Percentiles rank a stretch among this genome's conserved stretches.
These are phyloP conservation scores for Tephrocybe sp. DNA, from an alignment of 768 basidiomycete genomes.

Conservation along the genomic window DNA sequence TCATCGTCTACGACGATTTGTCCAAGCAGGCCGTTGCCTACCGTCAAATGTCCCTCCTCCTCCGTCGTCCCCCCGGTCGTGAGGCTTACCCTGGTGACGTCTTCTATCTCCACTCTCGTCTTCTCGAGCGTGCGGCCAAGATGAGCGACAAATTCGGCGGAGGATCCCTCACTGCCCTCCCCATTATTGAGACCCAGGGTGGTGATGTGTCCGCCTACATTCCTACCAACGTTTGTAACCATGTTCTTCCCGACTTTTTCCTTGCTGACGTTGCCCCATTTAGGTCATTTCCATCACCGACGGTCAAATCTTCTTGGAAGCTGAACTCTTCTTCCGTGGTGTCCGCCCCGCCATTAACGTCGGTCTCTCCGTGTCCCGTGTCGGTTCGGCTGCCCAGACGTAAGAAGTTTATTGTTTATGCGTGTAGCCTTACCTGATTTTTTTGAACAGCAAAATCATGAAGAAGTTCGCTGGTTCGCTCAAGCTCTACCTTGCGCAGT, in stretches of 20 bases:
- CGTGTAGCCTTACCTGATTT: neutral
- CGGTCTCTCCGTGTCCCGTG: slow-evolving; percentile 99
- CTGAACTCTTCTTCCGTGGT: slow-evolving; percentile 99
- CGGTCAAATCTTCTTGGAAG: slow-evolving; percentile 99
- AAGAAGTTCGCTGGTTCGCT: slow-evolving; percentile 99
- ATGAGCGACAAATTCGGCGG: slow-evolving; percentile 99
- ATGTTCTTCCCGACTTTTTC: slow-evolving; percentile 2
- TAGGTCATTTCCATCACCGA: slow-evolving; percentile 99
- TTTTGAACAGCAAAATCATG: slow-evolving; percentile 84
- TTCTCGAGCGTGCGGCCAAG: slow-evolving; percentile 99
- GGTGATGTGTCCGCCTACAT: slow-evolving; percentile 99
- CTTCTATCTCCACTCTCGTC: slow-evolving; percentile 99
- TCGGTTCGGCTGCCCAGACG: slow-evolving; percentile 99
- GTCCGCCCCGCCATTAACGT: slow-evolving; percentile 99
- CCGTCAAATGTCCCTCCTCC: slow-evolving; percentile 99
- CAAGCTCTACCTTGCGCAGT: slow-evolving; percentile 99
- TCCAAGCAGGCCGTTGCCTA: slow-evolving; percentile 99
- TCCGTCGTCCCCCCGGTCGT: slow-evolving; percentile 99
- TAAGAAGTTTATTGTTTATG: slow-evolving; percentile 39
- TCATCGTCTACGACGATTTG: slow-evolving; percentile 99
- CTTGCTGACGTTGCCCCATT: slow-evolving; percentile 11
- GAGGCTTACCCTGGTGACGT: slow-evolving; percentile 99
- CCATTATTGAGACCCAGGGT: slow-evolving; percentile 99
- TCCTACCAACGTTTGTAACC: slow-evolving; percentile 74
- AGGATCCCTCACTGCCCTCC: slow-evolving; percentile 97